Percentiles rank a stretch among this genome's conserved stretches.
Evolutionary conservation across 2,329 filamentous ascomycete genomes (phyloP).

Genomic region (Exophiala sideris): DNA sequence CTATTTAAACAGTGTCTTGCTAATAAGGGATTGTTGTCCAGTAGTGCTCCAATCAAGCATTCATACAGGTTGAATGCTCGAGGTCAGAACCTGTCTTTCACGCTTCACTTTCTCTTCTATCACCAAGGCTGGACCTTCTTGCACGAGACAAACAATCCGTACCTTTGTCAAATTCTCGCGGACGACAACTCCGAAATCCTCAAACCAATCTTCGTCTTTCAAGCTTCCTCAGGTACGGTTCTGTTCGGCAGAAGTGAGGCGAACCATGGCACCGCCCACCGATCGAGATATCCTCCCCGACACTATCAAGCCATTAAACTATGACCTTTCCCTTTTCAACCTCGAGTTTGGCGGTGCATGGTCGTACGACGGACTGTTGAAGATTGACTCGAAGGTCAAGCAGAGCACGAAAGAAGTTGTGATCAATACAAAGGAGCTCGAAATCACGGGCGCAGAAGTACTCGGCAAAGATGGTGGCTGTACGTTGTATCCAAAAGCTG

Average conservation of each 20-base stretch:
- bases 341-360: constrained; percentile 69
- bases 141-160: constrained; percentile 9
- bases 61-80: constrained; percentile 15
- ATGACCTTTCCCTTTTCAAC: constrained; percentile 75
- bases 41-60: no score
- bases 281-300: constrained; percentile 48
- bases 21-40: not conserved
- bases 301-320: constrained; percentile 75
- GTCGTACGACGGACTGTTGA: constrained; percentile 81
- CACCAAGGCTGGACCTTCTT: constrained; percentile 24
- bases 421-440: constrained; percentile 81
- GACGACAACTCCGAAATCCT: not conserved
- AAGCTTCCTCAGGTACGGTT: constrained; percentile 29
- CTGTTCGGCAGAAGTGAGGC: constrained; percentile 41
- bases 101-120: constrained; percentile 18
- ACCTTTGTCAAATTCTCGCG: constrained; percentile 9
- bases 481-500: constrained; percentile 1
- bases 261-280: constrained; percentile 39
- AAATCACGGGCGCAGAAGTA: constrained; percentile 66
- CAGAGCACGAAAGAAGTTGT: constrained; percentile 72
- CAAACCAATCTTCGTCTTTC: not conserved
- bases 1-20: not conserved
- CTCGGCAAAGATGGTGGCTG: constrained; percentile 56
- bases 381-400: constrained; percentile 71
- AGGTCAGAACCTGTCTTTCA: constrained; percentile 10